Conservation (phyloP, 495 filamentous ascomycete species). For the Talaromyces wortmannii region DNA sequence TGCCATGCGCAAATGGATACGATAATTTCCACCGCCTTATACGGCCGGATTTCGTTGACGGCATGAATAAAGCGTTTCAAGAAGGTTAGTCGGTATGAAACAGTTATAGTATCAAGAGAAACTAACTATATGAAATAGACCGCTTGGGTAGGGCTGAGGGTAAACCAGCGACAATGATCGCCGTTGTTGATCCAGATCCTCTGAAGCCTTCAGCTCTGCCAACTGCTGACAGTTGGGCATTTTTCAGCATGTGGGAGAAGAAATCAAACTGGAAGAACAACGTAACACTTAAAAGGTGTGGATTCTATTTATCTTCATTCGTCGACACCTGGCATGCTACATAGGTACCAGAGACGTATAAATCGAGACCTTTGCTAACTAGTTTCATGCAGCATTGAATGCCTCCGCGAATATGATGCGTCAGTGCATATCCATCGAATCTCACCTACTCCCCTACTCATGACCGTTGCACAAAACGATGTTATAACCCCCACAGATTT, state of each 20-base stretch:
- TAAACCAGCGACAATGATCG: background rate
- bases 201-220: constrained; percentile 10
- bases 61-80: background rate
- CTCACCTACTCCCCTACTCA: constrained; percentile 22
- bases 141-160: background rate
- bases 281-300: constrained; percentile 9
- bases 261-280: constrained; percentile 17
- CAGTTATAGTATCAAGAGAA: background rate
- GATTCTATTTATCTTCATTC: background rate
- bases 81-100: background rate
- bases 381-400: constrained; percentile 5
- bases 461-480: constrained; percentile 19
- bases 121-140: background rate
- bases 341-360: no score
- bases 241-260: constrained; percentile 7
- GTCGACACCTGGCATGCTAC: background rate
- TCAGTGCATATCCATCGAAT: constrained; percentile 17
- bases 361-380: background rate
- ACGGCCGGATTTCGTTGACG: background rate
- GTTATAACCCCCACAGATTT: constrained; percentile 6
- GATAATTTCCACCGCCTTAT: background rate
- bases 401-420: constrained; percentile 15
- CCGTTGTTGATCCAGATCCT: constrained; percentile 12
- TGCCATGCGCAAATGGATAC: constrained; percentile 6
- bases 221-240: constrained; percentile 11